Conservation (phyloP, 108 stramenopile species). For the Schizochytrium sp. region DNA sequence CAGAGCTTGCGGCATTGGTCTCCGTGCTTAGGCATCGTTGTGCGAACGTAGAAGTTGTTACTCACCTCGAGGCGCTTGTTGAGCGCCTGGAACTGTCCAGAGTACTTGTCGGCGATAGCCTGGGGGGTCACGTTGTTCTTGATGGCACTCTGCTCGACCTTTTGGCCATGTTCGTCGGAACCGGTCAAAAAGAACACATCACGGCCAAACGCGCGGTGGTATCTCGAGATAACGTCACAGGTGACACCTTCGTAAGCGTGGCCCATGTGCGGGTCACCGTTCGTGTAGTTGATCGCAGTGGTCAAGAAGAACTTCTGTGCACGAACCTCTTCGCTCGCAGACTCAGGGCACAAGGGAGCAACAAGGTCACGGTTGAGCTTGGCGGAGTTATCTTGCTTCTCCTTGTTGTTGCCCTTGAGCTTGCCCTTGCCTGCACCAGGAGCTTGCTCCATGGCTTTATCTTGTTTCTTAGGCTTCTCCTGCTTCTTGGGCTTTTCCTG, state of each 20-base stretch:
- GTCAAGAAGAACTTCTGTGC: slow-evolving; percentile 85
- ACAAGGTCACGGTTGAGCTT: slow-evolving; percentile 4
- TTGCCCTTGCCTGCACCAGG: slow-evolving; percentile 20
- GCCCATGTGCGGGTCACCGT: slow-evolving; percentile 98
- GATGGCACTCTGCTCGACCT: slow-evolving; percentile 94
- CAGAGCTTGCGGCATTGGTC: slow-evolving; percentile 87
- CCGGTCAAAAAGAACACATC: slow-evolving; percentile 95
- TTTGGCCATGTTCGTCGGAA: slow-evolving; percentile 98
- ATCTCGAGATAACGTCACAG: slow-evolving; percentile 91
- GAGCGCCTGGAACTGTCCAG: slow-evolving; percentile 87
- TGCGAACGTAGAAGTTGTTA: slow-evolving; percentile 96
- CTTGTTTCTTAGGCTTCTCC: background rate
- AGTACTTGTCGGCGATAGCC: slow-evolving; percentile 92
- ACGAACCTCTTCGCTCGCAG: background rate
- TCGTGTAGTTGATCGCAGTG: slow-evolving; percentile 99
- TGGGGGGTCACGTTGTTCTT: slow-evolving; percentile 83
- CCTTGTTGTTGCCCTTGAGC: slow-evolving; percentile 48
- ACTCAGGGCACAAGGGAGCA: background rate
- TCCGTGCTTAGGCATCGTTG: slow-evolving; percentile 91
- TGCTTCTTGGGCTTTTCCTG: background rate
- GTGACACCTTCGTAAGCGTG: slow-evolving; percentile 97
- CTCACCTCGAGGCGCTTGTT: slow-evolving; percentile 87
- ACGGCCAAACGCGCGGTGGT: slow-evolving; percentile 79
- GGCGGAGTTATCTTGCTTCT: slow-evolving; percentile 24
- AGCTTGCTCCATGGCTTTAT: background rate